These are phyloP conservation scores for Pythium pyrilobum DNA, from an alignment of 352 stramenopile genomes.

Conservation along the genomic window DNA sequence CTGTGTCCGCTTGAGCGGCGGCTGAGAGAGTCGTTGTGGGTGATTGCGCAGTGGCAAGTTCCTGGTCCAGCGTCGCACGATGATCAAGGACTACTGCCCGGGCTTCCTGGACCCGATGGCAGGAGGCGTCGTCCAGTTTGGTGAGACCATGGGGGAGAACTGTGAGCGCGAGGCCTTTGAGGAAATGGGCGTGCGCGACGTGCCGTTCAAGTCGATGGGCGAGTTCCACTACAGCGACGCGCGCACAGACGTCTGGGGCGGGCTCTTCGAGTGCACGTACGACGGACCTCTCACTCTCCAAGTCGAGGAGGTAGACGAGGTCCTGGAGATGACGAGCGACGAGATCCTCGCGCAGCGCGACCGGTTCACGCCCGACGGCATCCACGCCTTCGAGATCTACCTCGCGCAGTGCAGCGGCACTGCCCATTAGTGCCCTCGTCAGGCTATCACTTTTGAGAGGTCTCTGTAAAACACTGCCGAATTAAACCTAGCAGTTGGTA, in stretches of 20 bases:
- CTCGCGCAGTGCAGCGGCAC: slow-evolving; percentile 17
- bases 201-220: slow-evolving; percentile 42
- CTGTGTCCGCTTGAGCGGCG: background rate
- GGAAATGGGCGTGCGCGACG: slow-evolving; percentile 76
- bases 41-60: slow-evolving; percentile 55
- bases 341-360: slow-evolving; percentile 55
- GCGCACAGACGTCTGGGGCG: slow-evolving; percentile 64
- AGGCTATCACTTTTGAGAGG: no score
- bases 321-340: slow-evolving; percentile 61
- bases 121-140: slow-evolving; percentile 75
- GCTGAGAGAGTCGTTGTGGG: background rate
- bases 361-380: slow-evolving; percentile 80
- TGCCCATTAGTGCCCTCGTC: background rate
- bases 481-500: slow-evolving; percentile 12
- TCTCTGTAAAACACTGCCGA: background rate
- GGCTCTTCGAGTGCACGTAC: slow-evolving; percentile 73
- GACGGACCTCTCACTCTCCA: slow-evolving; percentile 61
- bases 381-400: slow-evolving; percentile 76
- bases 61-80: slow-evolving; percentile 78
- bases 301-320: slow-evolving; percentile 72
- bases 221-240: slow-evolving; percentile 70
- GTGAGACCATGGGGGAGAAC: slow-evolving; percentile 63
- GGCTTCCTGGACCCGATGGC: slow-evolving; percentile 80
- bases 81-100: slow-evolving; percentile 88
- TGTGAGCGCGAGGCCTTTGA: slow-evolving; percentile 70